These are phyloP conservation scores for Mesotaenium endlicherianum DNA, from an alignment of 139 green algal genomes.

Conservation along the genomic window DNA sequence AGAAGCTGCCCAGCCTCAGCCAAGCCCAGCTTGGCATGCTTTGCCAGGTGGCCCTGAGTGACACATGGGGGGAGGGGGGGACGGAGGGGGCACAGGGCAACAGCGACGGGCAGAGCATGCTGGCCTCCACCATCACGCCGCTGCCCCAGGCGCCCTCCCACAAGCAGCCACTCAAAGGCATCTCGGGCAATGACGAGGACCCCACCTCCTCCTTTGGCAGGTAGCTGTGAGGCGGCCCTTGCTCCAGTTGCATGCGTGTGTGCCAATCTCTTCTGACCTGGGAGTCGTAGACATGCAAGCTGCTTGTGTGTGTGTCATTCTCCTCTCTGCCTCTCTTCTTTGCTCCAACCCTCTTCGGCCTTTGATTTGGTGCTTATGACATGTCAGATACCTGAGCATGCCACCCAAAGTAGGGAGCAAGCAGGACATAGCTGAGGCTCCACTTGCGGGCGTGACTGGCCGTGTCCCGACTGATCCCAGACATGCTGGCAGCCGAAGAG, in stretches of 20 bases:
- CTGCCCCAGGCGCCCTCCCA: constrained; percentile 10
- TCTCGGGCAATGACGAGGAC: constrained; percentile 3
- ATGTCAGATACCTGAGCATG: no score
- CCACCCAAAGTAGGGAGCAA: no score
- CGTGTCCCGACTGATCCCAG: neutral
- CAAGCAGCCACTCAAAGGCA: no score
- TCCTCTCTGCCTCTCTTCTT: no score
- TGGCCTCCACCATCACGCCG: constrained; percentile 53
- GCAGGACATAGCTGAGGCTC: no score
- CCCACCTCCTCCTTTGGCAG: constrained; percentile 24
- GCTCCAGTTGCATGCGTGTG: neutral
- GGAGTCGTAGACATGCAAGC: neutral
- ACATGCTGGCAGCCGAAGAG: neutral
- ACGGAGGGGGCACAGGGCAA: constrained; percentile 35
- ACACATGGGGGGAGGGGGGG: neutral
- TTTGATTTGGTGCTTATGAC: no score
- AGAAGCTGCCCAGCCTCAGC: no score
- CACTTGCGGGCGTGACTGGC: neutral
- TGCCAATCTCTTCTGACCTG: no score
- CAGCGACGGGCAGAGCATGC: constrained; percentile 47
- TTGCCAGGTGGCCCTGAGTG: no score
- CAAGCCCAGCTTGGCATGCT: no score
- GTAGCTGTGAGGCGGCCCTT: no score
- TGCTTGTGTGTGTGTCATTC: neutral
- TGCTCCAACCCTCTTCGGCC: no score